Evolutionary conservation across 164 flowering plant genomes (phyloP), one percentile per base, ranked within the genome.

Genomic region (Stephania yunnanensis): DNA sequence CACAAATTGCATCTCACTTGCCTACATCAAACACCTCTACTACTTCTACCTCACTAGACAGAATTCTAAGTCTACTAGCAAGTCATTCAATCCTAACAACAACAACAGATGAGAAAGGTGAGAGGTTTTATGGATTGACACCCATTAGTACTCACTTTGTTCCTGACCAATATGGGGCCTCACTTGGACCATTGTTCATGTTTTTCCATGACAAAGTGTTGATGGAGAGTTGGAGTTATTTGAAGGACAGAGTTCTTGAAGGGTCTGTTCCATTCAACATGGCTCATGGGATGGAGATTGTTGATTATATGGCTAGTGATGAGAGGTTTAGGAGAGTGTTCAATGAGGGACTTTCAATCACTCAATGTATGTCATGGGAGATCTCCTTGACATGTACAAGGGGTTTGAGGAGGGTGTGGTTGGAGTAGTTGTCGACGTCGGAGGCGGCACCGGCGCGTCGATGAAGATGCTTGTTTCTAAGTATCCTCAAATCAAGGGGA

Each of bases 191-290:
- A 25, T 82, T 93, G 25, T 72, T 77, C 50, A 93, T 91, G 68
- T 86, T 93, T 93, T 91, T 89, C 74, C 97, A 91, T 53, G 97
- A 93, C 74, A 90, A 90, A 82, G 87, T 95, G 70, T 88, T 89
- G 75, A 89, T 95, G 98, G 97, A 92, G 73, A 93, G 99, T 88
- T 93, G 97, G 98, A 91, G 85, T 82, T 76, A 92, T 69, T 80
- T 93, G 86, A 94, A 91, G 80, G 98, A 92, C 75, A 92, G 96
- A n/a, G 88, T 91, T 42, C 86, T 94, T 2, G 92, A 91, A 5
- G 97, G 98, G 30, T 94, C 94, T 1, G 84, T 90, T 50, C 94
- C 98, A 6, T 94, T 94, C 73, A 87, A 91, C 87, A 88, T 78
- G 79, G 97, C 94, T 0, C 78, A 91, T 78, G 98, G 96, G 5